A percentile compares a stretch with the other conserved stretches of the same genome.
These are phyloP conservation scores for Trichoderma cornu-damae DNA, from an alignment of 2,329 filamentous ascomycete species.

Conservation along the genomic window DNA sequence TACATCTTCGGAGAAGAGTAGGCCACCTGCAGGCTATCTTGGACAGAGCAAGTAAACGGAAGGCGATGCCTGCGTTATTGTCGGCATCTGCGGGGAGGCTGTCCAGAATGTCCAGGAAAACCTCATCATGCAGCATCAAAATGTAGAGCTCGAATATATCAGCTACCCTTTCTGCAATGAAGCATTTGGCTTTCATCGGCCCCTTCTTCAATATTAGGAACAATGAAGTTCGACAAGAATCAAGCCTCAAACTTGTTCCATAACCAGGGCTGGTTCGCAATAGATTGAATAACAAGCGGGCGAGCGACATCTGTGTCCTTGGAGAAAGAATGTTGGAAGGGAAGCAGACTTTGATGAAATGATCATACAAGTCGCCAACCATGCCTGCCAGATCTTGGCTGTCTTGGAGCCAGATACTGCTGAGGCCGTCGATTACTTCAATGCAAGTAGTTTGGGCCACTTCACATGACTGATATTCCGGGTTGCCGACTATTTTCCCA, in stretches of 20 bases:
- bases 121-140: constrained; percentile 74
- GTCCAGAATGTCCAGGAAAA: constrained; percentile 78
- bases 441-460: constrained; percentile 63
- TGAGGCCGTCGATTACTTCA: constrained; percentile 60
- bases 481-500: constrained; percentile 48
- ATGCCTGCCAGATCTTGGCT: constrained; percentile 56
- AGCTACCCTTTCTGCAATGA: constrained; percentile 64
- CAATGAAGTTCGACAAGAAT: constrained; percentile 62
- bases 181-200: constrained; percentile 68
- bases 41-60: constrained; percentile 71
- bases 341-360: constrained; percentile 65
- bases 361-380: constrained; percentile 72
- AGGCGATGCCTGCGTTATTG: constrained; percentile 75
- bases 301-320: constrained; percentile 61
- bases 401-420: constrained; percentile 57
- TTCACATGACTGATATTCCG: constrained; percentile 68
- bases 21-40: constrained; percentile 78
- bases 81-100: constrained; percentile 69
- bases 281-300: constrained; percentile 63
- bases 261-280: constrained; percentile 64
- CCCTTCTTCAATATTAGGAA: constrained; percentile 66
- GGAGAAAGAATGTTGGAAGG: constrained; percentile 65
- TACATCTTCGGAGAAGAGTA: constrained; percentile 76
- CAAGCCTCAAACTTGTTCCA: constrained; percentile 52
- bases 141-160: constrained; percentile 75